Evolutionary conservation across 495 filamentous ascomycete genomes (phyloP), one percentile per base, ranked within the genome.

Genomic region (Penicillium cosmopolitanum): DNA sequence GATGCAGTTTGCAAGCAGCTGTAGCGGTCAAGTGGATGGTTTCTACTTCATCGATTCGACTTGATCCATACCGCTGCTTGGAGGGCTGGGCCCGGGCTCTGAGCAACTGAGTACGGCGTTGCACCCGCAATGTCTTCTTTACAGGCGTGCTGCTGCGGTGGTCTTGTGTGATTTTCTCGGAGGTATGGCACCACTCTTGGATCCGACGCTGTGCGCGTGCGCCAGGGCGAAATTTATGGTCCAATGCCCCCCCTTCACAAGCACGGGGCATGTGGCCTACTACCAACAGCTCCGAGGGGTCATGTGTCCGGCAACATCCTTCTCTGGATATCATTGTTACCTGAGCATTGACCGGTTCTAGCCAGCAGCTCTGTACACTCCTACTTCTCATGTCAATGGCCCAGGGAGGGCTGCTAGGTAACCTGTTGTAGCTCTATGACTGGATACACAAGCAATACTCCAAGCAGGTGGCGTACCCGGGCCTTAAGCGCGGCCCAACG

Each of bases 401-500:
- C 53, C 43, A 58, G 57, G 38, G 58, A 23, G 5, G 42, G 16
- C 53, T 58, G 60, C 43, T 52, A 66, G 53, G 65, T 70, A 68
- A 66, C 62, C 55, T 44, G 4, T 28, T 48, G 51, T 16, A 47
- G 53, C 43, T 43, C 16, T 18, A 28, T n/a, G 53, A 66, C 63
- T 64, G 67, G 62, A 51, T 34, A 4, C n/a, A 23, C 10, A 18
- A 10, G 21, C 46, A 48, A 44, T 35, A 3, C 36, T 55, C 53
- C 43, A 53, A 60, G 50, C 28, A 52, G 57, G 50, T 52, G 21
- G 38, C 53, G 46, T 51, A n/a, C 57, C 60, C 55, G 48, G 50
- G 50, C 40, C 46, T 57, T 66, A 63, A 64, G 67, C 57, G 62
- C 60, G 62, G 62, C 59, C 65, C 60, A 61, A 63, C 62, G 50